Conservation (phyloP, 2,329 filamentous ascomycete genomes). For the Fusarium nematophilum region DNA sequence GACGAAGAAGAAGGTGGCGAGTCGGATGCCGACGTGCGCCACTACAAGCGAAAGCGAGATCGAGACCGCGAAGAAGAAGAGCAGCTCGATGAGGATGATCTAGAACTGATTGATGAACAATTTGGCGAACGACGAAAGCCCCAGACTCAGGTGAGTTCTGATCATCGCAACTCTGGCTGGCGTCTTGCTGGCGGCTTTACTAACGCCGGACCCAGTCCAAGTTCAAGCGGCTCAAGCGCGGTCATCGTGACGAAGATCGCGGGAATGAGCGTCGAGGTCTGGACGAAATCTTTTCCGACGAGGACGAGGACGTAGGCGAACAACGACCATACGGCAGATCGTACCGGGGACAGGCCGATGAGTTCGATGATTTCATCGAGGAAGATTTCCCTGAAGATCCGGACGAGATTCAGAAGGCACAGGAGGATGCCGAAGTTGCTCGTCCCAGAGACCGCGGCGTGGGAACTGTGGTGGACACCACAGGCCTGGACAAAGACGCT, state of each 20-base stretch:
- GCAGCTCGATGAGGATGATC: conserved; percentile 92
- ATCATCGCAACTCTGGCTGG: neutral
- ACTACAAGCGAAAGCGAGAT: conserved; percentile 79
- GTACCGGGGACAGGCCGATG: conserved; percentile 74
- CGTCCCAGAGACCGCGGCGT: conserved; percentile 79
- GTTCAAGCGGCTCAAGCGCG: conserved; percentile 96
- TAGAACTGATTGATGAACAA: conserved; percentile 92
- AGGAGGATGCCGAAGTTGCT: conserved; percentile 90
- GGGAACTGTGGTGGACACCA: conserved; percentile 78
- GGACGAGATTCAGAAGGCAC: conserved; percentile 77
- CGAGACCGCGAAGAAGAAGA: conserved; percentile 85
- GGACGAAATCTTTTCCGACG: conserved; percentile 94
- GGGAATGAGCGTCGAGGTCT: conserved; percentile 76
- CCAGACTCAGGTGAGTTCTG: conserved; percentile 73
- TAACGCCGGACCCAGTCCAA: conserved; percentile 70
- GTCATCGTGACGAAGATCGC: conserved; percentile 78
- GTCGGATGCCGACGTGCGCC: conserved; percentile 63
- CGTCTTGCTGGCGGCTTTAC: neutral
- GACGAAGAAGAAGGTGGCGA: conserved; percentile 78
- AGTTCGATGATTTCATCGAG: conserved; percentile 96
- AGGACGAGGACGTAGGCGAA: conserved; percentile 80
- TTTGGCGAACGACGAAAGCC: conserved; percentile 72
- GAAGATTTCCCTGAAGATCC: conserved; percentile 93
- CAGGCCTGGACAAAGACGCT: conserved; percentile 89
- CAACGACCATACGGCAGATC: conserved; percentile 63